Evolutionary conservation across 805 yeast species (phyloP), one percentile per base, ranked within the genome.

Genomic region (Candida schatavii): DNA sequence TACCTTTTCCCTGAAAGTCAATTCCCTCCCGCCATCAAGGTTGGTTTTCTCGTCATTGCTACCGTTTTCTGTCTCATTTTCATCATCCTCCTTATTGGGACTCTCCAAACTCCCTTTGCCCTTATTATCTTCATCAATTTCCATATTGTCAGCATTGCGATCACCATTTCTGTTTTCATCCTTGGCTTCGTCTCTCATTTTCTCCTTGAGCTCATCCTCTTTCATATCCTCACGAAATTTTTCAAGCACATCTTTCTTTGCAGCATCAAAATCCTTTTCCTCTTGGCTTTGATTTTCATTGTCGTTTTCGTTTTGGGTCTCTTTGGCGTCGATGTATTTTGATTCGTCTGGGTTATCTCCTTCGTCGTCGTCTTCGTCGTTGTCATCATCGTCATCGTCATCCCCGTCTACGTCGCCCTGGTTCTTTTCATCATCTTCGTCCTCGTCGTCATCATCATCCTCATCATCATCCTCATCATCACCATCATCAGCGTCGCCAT

Each of bases 1-100:
- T 2, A 72, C 52, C 25, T 55, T 49, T 37, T 57, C 56, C 27
- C 70, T 49, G 33, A 59, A 48, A 23, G 39, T 7, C 21, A 31
- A 9, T 20, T 33, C 36, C 15, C 13, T 11, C 26, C 15, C 36
- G 7, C 32, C 32, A 6, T 29, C 14, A 5, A 11, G 32, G 32
- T 13, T 29, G n/a, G 9, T 25, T 10, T 38, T 29, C 23, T 31
- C 43, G 3, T 30, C 39, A 11, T 11, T 23, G 27, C 27, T 23
- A 11, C 27, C 27, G 27, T 23, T 23, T 23, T 23, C 27, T 10
- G 41, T 21, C 22, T 40, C 34, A 18, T 38, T 35, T n/a, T 19
- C 40, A 17, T 29, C 32, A 11, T 5, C 19, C 29, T 20, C 35
- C 21, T 19, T 14, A 23, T 17, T 21, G 7, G 23, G 26, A 23